Conservation (phyloP, 2,329 filamentous ascomycete genomes). For the Colletotrichum cereale region DNA sequence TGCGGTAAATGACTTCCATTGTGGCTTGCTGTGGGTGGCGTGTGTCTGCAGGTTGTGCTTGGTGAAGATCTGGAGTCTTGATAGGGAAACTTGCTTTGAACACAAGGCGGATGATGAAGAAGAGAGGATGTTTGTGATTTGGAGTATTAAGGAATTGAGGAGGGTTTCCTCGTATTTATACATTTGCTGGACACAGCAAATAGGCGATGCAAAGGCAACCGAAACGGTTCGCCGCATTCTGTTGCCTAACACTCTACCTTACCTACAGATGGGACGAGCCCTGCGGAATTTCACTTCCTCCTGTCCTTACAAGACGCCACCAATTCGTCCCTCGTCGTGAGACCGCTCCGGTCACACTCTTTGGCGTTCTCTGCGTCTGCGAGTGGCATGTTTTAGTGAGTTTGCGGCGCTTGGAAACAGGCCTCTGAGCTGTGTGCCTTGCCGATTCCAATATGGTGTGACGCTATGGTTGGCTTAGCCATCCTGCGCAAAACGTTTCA, state of each 20-base stretch:
- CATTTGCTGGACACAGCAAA: background rate
- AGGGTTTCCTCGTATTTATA: background rate
- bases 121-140: background rate
- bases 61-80: no score
- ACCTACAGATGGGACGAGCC: background rate
- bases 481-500: background rate
- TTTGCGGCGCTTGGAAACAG: no score
- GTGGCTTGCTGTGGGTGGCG: background rate
- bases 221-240: background rate
- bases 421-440: background rate
- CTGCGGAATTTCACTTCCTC: background rate
- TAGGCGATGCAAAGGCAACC: background rate
- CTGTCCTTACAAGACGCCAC: background rate
- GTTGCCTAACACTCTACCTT: constrained; percentile 17
- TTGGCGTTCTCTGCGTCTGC: background rate
- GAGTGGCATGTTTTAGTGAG: background rate
- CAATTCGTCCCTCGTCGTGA: background rate
- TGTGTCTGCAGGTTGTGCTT: background rate
- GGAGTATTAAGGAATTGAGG: background rate
- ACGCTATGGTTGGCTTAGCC: background rate
- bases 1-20: constrained; percentile 56
- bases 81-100: background rate
- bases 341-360: no score
- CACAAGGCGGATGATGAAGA: background rate
- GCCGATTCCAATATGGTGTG: background rate